Evolutionary conservation across 225 moss, liverwort and hornwort genomes (phyloP).

Genomic region (Polytrichum commune): DNA sequence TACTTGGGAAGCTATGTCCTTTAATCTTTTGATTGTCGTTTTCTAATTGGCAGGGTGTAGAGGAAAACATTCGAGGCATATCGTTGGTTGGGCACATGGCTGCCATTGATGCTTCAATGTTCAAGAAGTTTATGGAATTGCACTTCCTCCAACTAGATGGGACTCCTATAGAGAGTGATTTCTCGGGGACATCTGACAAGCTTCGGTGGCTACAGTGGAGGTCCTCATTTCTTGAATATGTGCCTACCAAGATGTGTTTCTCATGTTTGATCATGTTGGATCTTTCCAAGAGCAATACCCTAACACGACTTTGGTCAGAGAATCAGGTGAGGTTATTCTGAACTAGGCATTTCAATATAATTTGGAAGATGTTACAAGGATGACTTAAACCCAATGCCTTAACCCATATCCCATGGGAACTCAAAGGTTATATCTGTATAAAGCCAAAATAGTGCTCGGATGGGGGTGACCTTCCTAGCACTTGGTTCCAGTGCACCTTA

Average conservation of each 20-base stretch:
- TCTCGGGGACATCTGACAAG: conserved; percentile 12
- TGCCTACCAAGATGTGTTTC: conserved; percentile 9
- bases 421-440: no score
- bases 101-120: conserved; percentile 3
- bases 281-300: conserved; percentile 20
- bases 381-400: no score
- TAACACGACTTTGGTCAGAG: conserved; percentile 23
- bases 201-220: conserved; percentile 37
- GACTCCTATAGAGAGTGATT: conserved; percentile 18
- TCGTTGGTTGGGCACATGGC: conserved; percentile 14
- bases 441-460: no score
- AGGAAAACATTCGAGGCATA: conserved; percentile 15
- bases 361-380: no score
- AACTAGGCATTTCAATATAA: no score
- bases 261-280: conserved; percentile 18
- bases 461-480: no score
- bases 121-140: conserved; percentile 15
- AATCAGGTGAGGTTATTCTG: not conserved
- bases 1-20: no score
- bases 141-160: conserved; percentile 31
- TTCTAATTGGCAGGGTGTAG: conserved; percentile 9
- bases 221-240: conserved; percentile 4
- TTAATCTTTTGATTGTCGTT: not conserved
- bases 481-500: no score
- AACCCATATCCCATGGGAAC: no score